Conservation (phyloP, 352 stramenopile species). For the Globisporangium alternatum region DNA sequence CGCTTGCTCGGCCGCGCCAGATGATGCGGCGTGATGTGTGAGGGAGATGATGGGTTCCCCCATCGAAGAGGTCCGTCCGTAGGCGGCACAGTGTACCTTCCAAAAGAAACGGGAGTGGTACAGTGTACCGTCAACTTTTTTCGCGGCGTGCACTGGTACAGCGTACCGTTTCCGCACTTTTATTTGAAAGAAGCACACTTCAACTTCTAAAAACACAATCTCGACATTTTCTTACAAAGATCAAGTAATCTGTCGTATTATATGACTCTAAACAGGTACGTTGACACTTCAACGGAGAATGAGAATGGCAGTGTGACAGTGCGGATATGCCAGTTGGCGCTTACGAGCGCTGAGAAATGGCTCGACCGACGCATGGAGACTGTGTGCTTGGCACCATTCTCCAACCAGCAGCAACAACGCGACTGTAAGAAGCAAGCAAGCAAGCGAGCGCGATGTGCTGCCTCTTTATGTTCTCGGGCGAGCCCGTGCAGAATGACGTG, state of each 20-base stretch:
- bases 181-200: background rate
- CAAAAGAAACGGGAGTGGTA: background rate
- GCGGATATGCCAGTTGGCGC: background rate
- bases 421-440: background rate
- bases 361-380: background rate
- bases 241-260: background rate
- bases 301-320: background rate
- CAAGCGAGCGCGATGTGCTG: constrained; percentile 45
- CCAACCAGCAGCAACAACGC: background rate
- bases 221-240: background rate
- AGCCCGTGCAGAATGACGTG: constrained; percentile 63
- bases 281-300: background rate
- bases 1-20: background rate
- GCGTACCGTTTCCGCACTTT: background rate
- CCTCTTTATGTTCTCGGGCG: constrained; percentile 52
- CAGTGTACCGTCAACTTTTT: background rate
- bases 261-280: background rate
- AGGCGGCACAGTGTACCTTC: constrained; percentile 1
- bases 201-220: background rate
- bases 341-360: background rate
- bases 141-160: background rate
- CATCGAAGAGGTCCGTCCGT: constrained; percentile 4
- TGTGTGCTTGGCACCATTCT: background rate
- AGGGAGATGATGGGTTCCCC: constrained; percentile 11
- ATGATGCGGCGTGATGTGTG: constrained; percentile 10